Evolutionary conservation across 2,329 filamentous ascomycete species (phyloP).

Genomic region (Phyllosticta ampelicida): DNA sequence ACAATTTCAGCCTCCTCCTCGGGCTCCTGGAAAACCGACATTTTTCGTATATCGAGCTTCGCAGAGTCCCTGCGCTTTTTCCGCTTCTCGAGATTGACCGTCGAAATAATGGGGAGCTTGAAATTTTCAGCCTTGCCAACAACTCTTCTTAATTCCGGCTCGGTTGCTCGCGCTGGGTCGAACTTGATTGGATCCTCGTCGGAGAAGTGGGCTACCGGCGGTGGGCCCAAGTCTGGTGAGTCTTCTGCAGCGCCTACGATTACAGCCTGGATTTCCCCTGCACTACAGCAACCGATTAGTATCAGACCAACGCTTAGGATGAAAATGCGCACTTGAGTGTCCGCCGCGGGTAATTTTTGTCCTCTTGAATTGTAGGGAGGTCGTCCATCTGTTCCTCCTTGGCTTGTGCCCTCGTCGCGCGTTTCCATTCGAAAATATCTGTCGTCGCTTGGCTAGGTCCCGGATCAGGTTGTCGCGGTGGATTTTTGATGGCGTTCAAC

Average conservation of each 20-base stretch:
- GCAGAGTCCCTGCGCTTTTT: constrained; percentile 41
- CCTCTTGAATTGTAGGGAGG: constrained; percentile 58
- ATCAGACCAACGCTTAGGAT: constrained; percentile 14
- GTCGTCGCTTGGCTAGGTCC: not conserved
- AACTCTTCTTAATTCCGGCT: constrained; percentile 13
- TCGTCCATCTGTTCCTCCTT: constrained; percentile 34
- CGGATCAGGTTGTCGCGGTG: not conserved
- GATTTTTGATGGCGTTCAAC: constrained; percentile 40
- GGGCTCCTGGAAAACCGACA: constrained; percentile 34
- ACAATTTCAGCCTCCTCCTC: constrained; percentile 24
- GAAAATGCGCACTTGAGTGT: constrained; percentile 52
- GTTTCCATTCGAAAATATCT: constrained; percentile 6
- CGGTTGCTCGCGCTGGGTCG: constrained; percentile 20
- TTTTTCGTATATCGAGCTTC: constrained; percentile 31
- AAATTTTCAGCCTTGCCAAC: constrained; percentile 22
- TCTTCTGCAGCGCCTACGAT: constrained; percentile 46
- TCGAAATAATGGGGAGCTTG: constrained; percentile 28
- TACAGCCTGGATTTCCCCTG: constrained; percentile 45
- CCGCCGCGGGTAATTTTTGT: constrained; percentile 54
- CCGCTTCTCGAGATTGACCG: constrained; percentile 42
- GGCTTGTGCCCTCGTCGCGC: constrained; percentile 38
- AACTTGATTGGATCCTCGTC: constrained; percentile 38
- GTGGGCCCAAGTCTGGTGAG: constrained; percentile 57
- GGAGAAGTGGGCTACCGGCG: constrained; percentile 43
- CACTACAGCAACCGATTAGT: constrained; percentile 31